Evolutionary conservation across 805 yeast species (phyloP), one percentile per base, ranked within the genome.

Genomic region (Wickerhamiella brachini): DNA sequence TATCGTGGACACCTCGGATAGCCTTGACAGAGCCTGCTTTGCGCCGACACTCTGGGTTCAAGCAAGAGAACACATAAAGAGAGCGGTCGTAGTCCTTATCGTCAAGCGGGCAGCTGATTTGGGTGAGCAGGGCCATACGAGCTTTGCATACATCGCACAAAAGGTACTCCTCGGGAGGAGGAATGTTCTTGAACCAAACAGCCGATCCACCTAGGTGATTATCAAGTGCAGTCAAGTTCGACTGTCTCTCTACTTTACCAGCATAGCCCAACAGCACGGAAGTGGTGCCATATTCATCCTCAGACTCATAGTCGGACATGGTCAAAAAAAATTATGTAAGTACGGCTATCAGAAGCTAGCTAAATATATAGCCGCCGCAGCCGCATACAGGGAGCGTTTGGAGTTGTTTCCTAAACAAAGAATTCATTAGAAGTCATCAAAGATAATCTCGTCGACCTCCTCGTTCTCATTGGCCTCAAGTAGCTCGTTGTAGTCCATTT

Each of bases 121-220:
- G 97, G 1, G 82, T 66, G 29, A 89, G 69, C 45, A 90, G 67
- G 13, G 83, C 77, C 81, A 87, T 74, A 15, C 20, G 67, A 9
- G 70, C 64, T 1, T 66, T 67, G 68, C 98, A 93, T 50, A 74
- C 75, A 47, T 74, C 77, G 69, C 98, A 93, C 37, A 67, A 62
- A 7, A 82, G 60, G 18, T 78, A 63, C 3, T 73, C 74, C 0
- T 53, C 20, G 1, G 69, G 68, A 0, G 95, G 93, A 2, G 69
- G 63, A 0, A 86, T 79, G 1, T 71, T 68, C 64, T 94, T 95
- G 83, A 7, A 79, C 61, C 68, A 54, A 41, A 68, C 61, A 7
- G 89, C 86, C 39, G 68, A 65, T 1, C 95, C 94, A 0, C 97
- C 97, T 31, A 90, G 74, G 56, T 86, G 81, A 0, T 94, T 79